Evolutionary conservation across 306 rosid species (phyloP), one percentile per base, ranked within the genome.

Genomic region (Comarum palustre): DNA sequence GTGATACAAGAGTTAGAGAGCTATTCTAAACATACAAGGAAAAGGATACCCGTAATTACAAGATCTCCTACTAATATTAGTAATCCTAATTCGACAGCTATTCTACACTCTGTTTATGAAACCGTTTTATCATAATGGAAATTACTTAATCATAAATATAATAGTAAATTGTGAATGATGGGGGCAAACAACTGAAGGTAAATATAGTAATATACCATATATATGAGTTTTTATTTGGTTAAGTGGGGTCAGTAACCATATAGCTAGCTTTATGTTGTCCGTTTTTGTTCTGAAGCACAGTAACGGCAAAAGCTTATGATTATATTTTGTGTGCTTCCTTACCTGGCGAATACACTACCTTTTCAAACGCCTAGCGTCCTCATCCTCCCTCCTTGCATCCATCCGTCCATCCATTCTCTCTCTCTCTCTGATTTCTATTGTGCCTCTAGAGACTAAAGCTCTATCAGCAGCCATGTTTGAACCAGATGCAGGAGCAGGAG

Each of bases 251-350:
- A 58, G 67, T 6, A 31, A 60, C 42, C 66, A 14, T 29, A 16
- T 58, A 39, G 38, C 24, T 59, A 59, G 10, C 20, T 10, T 19
- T 51, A 36, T 73, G 76, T 46, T 32, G 58, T 80, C 78, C 75
- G 79, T 87, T 79, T 81, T 71, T 75, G 78, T 77, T 73, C 64
- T 5, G 50, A 73, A 73, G 73, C 84, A 32, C n/a, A 69, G 82
- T 84, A 82, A 87, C 91, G 87, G 75, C 86, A 61, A 71, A 41
- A 4, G 48, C 74, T 78, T 67, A 82, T 84, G 83, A 84, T 82
- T 87, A 76, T 84, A 61, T 84, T 76, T 82, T 87, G 86, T 65
- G 73, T 12, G 60, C 13, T 70, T 59, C 71, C 59, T n/a, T 64
- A 9, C 65, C 74, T 34, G 62, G 62, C 47, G 58, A 54, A 6